These are phyloP conservation scores for Trichoderma asperelloides DNA, from an alignment of 495 filamentous ascomycete genomes.

Conservation along the genomic window DNA sequence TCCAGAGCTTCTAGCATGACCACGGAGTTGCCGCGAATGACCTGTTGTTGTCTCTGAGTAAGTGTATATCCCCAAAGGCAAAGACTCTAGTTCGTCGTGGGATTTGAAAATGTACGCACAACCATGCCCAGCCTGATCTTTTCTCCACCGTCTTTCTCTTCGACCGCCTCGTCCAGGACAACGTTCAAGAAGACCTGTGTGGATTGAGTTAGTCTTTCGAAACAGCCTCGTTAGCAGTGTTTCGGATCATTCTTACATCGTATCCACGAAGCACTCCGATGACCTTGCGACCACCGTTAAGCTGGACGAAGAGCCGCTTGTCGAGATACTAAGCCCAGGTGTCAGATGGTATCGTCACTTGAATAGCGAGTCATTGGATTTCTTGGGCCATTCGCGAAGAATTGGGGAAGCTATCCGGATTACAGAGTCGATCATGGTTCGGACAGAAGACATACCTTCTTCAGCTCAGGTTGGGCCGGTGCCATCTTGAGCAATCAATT, in stretches of 20 bases:
- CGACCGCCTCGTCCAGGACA: slow-evolving; percentile 94
- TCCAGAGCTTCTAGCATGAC: slow-evolving; percentile 85
- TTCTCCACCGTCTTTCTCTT: slow-evolving; percentile 87
- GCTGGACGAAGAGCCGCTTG: slow-evolving; percentile 94
- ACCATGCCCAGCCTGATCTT: slow-evolving; percentile 90
- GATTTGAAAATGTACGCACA: slow-evolving; percentile 42
- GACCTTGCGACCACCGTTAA: slow-evolving; percentile 96
- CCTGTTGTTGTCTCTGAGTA: slow-evolving; percentile 21
- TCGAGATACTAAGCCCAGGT: slow-evolving; percentile 72
- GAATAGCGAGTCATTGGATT: background rate
- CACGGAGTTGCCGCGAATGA: slow-evolving; percentile 88
- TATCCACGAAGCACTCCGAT: slow-evolving; percentile 90
- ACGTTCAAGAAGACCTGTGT: slow-evolving; percentile 93
- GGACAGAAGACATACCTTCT: slow-evolving; percentile 59
- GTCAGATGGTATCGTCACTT: slow-evolving; percentile 10
- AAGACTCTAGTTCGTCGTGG: background rate
- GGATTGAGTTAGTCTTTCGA: background rate
- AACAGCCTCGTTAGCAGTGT: background rate
- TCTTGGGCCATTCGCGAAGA: slow-evolving; percentile 9
- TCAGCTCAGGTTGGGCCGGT: slow-evolving; percentile 96
- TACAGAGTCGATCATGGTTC: background rate
- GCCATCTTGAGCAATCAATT: slow-evolving; percentile 60
- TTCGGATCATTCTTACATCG: slow-evolving; percentile 56
- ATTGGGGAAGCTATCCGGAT: slow-evolving; percentile 2
- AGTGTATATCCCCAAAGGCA: background rate